phyloP scores from a whole-genome alignment of 768 basidiomycete species.

The Tubosaeta sp. region DNA sequence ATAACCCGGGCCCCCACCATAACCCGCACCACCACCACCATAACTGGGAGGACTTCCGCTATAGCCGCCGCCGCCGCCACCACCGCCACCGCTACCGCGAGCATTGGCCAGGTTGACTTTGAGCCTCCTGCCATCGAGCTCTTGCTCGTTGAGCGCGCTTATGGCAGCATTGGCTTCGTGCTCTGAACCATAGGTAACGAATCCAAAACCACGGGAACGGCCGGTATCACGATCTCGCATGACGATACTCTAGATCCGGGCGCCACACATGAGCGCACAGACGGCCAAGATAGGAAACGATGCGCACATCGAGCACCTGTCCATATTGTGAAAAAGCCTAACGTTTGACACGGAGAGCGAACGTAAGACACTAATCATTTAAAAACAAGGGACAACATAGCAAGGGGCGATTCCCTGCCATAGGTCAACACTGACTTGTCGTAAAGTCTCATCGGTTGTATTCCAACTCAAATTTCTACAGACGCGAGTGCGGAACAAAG shows the following conservation, averaged over 20 bases:
- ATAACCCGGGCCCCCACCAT: conserved; percentile 11
- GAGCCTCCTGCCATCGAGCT: conserved; percentile 89
- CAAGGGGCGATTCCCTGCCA: conserved; percentile 28
- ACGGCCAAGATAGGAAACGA: conserved; percentile 29
- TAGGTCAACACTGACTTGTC: conserved; percentile 70
- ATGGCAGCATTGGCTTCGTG: conserved; percentile 81
- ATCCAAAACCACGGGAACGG: conserved; percentile 95
- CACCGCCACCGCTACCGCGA: conserved; percentile 54
- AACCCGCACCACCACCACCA: conserved; percentile 8
- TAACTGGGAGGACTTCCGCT: too few relatives aligned
- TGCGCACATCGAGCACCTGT: conserved; percentile 87
- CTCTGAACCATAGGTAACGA: conserved; percentile 68
- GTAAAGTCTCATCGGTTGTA: conserved; percentile 90
- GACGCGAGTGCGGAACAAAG: conserved; percentile 39
- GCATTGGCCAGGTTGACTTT: conserved; percentile 85
- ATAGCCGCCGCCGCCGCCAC: conserved; percentile 2
- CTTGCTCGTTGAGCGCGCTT: conserved; percentile 73
- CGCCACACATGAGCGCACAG: conserved; percentile 26
- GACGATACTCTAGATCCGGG: conserved; percentile 74
- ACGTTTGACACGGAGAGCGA: conserved; percentile 21
- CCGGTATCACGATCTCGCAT: conserved; percentile 99
- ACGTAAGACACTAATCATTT: conserved; percentile 28
- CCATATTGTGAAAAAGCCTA: conserved; percentile 85
- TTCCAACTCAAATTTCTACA: conserved; percentile 94
- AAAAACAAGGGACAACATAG: conserved; percentile 45